A percentile compares a stretch with the other conserved stretches of the same genome.
These are phyloP conservation scores for Aspergillus flavus DNA, from an alignment of 2,329 filamentous ascomycete species.

Conservation along the genomic window DNA sequence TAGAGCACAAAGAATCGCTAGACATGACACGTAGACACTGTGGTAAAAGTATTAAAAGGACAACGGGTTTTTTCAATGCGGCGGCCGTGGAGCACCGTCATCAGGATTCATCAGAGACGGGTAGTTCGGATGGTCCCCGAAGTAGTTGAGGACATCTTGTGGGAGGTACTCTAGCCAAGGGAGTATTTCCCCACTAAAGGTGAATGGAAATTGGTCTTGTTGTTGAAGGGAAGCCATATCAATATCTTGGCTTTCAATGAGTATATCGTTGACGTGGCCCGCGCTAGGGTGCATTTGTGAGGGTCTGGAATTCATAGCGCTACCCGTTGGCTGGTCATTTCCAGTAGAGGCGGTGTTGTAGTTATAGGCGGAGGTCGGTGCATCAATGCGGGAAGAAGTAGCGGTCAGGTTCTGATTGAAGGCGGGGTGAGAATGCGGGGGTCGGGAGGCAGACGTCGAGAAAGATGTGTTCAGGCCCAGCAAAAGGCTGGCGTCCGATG, in stretches of 20 bases:
- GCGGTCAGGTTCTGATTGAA: conserved; percentile 23
- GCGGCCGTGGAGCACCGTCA: conserved; percentile 25
- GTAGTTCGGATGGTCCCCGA: conserved; percentile 42
- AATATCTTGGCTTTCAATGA: conserved; percentile 76
- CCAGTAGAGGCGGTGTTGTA: conserved; percentile 26
- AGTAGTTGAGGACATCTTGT: conserved; percentile 64
- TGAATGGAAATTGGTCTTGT: conserved; percentile 42
- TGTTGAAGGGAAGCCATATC: conserved; percentile 66
- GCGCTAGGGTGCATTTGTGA: conserved; percentile 23
- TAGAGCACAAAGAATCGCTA: conserved; percentile 9
- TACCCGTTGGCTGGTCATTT: conserved; percentile 18
- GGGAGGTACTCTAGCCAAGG: conserved; percentile 76
- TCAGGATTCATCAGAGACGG: conserved; percentile 34
- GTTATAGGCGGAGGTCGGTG: conserved; percentile 24
- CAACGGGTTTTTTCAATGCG: conserved; percentile 23
- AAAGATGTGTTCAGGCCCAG: conserved; percentile 54
- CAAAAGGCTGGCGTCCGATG: conserved; percentile 43
- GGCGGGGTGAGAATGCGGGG: conserved; percentile 25
- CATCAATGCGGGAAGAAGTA: conserved; percentile 23
- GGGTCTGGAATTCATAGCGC: conserved; percentile 18
- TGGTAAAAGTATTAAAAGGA: conserved; percentile 7
- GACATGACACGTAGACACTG: conserved; percentile 13
- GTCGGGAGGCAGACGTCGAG: conserved; percentile 22
- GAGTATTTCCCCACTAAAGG: conserved; percentile 62
- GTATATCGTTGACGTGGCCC: conserved; percentile 50